A percentile compares a stretch with the other conserved stretches of the same genome.
Evolutionary conservation across 345 rosid species (phyloP).

Genomic region (Hibiscus syriacus): DNA sequence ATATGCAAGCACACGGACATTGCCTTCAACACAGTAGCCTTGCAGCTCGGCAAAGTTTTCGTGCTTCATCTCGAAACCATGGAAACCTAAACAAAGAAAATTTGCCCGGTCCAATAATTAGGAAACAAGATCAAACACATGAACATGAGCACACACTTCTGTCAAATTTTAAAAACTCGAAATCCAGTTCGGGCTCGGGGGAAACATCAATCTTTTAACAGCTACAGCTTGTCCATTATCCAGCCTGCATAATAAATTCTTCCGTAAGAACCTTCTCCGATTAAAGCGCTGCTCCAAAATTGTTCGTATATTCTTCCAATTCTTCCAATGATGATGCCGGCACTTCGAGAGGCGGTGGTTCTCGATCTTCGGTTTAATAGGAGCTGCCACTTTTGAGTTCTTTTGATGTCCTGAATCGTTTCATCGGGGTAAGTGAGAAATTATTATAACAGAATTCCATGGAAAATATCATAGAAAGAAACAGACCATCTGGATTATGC

Average conservation of each 20-base stretch:
- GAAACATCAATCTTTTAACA: slow-evolving; percentile 85
- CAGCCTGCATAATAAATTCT: slow-evolving; percentile 74
- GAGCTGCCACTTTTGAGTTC: slow-evolving; percentile 44
- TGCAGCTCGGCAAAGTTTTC: slow-evolving; percentile 77
- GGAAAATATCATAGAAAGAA: too few relatives aligned
- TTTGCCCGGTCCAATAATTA: not conserved
- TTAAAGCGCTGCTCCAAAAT: slow-evolving; percentile 87
- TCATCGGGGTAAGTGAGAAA: not conserved
- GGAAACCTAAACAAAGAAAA: slow-evolving; percentile 43
- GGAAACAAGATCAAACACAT: not conserved
- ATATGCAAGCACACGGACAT: slow-evolving; percentile 78
- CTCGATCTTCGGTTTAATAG: slow-evolving; percentile 53
- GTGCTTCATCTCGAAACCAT: slow-evolving; percentile 73
- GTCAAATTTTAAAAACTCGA: slow-evolving; percentile 52
- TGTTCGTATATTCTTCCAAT: slow-evolving; percentile 78
- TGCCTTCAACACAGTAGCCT: slow-evolving; percentile 87
- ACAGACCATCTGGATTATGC: slow-evolving; percentile 52
- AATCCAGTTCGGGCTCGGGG: slow-evolving; percentile 63
- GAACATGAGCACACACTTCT: not conserved
- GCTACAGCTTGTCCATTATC: slow-evolving; percentile 62
- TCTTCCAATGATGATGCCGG: slow-evolving; percentile 62
- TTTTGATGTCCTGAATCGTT: slow-evolving; percentile 45
- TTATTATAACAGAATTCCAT: not conserved
- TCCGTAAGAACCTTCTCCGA: slow-evolving; percentile 98
- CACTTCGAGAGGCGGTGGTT: slow-evolving; percentile 78